Conservation (phyloP, 2,329 filamentous ascomycete genomes). For the Coleophoma eucalyptorum region DNA sequence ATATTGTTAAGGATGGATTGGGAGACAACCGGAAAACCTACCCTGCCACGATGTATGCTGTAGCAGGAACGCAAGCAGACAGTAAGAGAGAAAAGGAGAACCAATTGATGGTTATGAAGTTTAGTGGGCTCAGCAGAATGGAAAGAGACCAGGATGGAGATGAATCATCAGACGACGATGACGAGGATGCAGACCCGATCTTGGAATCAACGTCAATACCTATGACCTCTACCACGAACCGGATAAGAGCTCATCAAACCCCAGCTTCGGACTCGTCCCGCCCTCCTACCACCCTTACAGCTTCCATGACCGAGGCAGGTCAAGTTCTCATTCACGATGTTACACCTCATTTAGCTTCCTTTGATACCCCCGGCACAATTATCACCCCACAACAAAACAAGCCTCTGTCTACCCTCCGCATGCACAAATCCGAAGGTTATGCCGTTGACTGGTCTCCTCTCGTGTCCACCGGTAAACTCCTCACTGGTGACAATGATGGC, state of each 20-base stretch:
- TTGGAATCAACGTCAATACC: conserved; percentile 90
- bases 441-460: conserved; percentile 94
- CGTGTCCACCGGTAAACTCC: conserved; percentile 74
- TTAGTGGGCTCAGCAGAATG: conserved; percentile 88
- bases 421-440: conserved; percentile 93
- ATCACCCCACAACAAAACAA: conserved; percentile 83
- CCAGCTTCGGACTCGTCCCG: conserved; percentile 66
- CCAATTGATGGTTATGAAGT: conserved; percentile 92
- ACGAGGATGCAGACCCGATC: conserved; percentile 77
- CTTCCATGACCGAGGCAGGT: conserved; percentile 87
- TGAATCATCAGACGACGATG: conserved; percentile 68
- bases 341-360: conserved; percentile 81
- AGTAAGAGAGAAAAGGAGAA: conserved; percentile 74
- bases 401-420: conserved; percentile 79
- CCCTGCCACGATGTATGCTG: conserved; percentile 91
- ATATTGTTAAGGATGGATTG: conserved; percentile 80
- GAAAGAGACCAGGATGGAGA: conserved; percentile 65
- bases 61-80: conserved; percentile 92
- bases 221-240: conserved; percentile 83
- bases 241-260: conserved; percentile 82
- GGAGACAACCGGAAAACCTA: conserved; percentile 91
- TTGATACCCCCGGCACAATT: conserved; percentile 81
- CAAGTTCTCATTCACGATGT: conserved; percentile 93
- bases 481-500: conserved; percentile 89
- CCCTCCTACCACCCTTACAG: conserved; percentile 79